Evolutionary conservation across 306 rosid genomes (phyloP).

Genomic region (Vachellia pachyceras): DNA sequence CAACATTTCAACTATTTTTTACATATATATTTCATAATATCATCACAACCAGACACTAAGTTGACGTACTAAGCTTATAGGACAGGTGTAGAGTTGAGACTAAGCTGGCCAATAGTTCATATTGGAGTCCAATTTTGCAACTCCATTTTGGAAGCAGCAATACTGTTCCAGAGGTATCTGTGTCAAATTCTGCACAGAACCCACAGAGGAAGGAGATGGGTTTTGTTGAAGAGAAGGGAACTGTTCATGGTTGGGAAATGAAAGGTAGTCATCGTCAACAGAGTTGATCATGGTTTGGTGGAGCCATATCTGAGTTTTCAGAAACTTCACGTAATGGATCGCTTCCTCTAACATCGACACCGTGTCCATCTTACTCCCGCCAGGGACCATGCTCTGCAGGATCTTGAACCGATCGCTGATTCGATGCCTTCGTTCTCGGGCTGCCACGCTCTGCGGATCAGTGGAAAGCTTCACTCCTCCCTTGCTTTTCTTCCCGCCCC

Average conservation of each 20-base stretch:
- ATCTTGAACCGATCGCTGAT: conserved; percentile 92
- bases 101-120: conserved; percentile 48
- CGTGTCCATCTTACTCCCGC: conserved; percentile 88
- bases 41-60: neutral
- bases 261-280: conserved; percentile 34
- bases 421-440: conserved; percentile 84
- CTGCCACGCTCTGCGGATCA: conserved; percentile 95
- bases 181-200: conserved; percentile 31
- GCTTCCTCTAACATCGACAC: conserved; percentile 92
- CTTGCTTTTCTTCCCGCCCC: conserved; percentile 42
- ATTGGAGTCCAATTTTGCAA: conserved; percentile 28
- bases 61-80: neutral
- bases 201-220: neutral
- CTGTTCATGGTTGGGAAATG: neutral
- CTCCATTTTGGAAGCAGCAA: conserved; percentile 45
- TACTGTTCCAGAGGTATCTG: conserved; percentile 15
- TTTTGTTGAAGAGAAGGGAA: conserved; percentile 31
- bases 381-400: conserved; percentile 89
- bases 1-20: neutral
- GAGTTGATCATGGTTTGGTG: conserved; percentile 76
- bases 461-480: conserved; percentile 72
- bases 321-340: conserved; percentile 82
- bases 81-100: neutral
- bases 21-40: neutral
- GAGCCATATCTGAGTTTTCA: conserved; percentile 79